Evolutionary conservation across 129 eudicot species (phyloP), one percentile per base, ranked within the genome.

Genomic region (Helianthus tuberosus): DNA sequence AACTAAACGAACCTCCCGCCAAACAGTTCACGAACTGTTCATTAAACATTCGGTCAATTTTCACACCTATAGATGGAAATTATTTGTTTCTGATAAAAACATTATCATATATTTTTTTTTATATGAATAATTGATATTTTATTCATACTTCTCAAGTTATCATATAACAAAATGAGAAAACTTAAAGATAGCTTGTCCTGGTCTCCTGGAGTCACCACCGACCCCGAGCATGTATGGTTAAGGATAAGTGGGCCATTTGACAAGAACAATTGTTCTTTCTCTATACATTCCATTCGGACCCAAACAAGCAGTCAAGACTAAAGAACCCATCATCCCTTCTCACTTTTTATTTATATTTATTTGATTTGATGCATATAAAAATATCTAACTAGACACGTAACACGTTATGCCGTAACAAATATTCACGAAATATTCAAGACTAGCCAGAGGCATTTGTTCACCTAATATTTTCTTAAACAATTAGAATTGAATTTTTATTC

Each of bases 221-320:
- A 64, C 68, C n/a, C 62, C 69, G 47, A 72, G 2, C 7, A 46
- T 29, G 67, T 48, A 50, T 32, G 69, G 69, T 74, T 78, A 79
- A 58, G 17, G 47, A 54, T 20, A 51, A 14, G 69, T 65, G 64
- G 83, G 64, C 70, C 83, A 71, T 50, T 6, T 32, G 75, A 72
- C 78, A 79, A 52, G 32, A 72, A 72, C 68, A 67, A 67, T 43
- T 76, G 74, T 32, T 25, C 13, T 5, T 55, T 55, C 36, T 13
- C 39, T 0, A 25, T 54, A 16, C 13, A 64, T 25, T 50, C 10
- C 61, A 32, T 61, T 43, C 49, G 35, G 63, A 15, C 62, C 74
- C 63, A 71, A 72, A 57, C 76, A 43, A 43, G 35, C 2, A 29
- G 35, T 29, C 3, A 29, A 29, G 35, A 29, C 35, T 29, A 1